A percentile compares a stretch with the other conserved stretches of the same genome.
Evolutionary conservation across 768 basidiomycete species (phyloP).

Genomic region (Tricholoma saponaceum): DNA sequence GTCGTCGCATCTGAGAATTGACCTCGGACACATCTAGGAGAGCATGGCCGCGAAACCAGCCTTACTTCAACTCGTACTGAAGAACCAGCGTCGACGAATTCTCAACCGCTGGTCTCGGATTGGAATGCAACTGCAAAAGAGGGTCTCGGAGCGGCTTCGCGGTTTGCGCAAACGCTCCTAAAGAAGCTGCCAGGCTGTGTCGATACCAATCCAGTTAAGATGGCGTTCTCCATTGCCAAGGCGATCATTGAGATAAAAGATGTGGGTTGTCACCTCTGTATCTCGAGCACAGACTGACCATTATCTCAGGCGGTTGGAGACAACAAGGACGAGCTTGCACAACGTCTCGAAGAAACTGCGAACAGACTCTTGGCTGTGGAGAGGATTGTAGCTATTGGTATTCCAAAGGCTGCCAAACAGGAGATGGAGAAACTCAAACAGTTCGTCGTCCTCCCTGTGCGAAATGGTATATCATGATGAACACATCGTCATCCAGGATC

Average conservation of each 20-base stretch:
- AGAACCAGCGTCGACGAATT: background rate
- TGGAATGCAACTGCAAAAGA: background rate
- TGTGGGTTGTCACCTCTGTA: background rate
- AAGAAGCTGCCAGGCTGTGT: background rate
- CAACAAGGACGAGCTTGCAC: background rate
- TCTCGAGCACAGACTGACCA: background rate
- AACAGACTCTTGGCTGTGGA: background rate
- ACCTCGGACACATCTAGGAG: background rate
- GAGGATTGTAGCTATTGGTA: background rate
- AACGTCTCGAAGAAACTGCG: background rate
- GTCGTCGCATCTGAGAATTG: background rate
- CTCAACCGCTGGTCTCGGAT: background rate
- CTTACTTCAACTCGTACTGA: background rate
- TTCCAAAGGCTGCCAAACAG: background rate
- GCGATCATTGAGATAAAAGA: background rate
- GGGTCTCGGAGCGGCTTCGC: background rate
- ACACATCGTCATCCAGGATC: background rate
- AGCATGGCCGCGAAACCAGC: background rate
- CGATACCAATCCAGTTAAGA: background rate
- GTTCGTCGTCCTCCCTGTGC: background rate
- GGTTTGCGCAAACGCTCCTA: background rate
- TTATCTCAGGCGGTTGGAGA: background rate
- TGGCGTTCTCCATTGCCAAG: background rate
- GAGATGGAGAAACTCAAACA: background rate
- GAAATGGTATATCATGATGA: background rate